Evolutionary conservation across 768 basidiomycete genomes (phyloP), one percentile per base, ranked within the genome.

Genomic region (Crassisporium funariophilum): DNA sequence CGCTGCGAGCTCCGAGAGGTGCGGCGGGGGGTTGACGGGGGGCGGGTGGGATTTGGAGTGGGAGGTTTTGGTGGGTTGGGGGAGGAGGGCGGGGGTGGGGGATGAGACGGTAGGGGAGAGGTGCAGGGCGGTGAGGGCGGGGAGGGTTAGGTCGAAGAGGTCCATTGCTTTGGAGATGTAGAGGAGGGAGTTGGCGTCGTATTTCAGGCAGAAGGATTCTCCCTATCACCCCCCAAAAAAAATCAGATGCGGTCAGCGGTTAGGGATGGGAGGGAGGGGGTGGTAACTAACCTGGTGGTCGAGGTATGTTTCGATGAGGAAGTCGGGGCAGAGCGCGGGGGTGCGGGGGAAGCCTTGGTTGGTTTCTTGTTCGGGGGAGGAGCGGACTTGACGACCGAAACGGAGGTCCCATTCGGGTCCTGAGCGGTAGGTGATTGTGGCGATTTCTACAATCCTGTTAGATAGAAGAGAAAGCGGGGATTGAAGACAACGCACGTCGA

Each of bases 131-230:
- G 78, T 65, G 13, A 99, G 78, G 12, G 92, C 79, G 12, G 89
- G 78, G 1, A 74, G 70, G 4, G 92, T 93, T 82, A 99, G 85
- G 70, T 98, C 95, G 68, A 99, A 99, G 0, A 98, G 77, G 66
- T 98, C 97, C 97, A 99, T 99, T 23, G 97, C 97, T 69, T 98
- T 99, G 4, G 92, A 95, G 50, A 99, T 83, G 74, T 98, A 99
- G 55, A 98, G 93, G 67, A 98, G 85, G 2, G 95, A 98, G 71
- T 98, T 99, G 48, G 97, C 95, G 64, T 99, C 97, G 66, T 98
- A 99, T 64, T 97, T 98, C 47, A 99, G 75, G 66, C 97, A 98
- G 70, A 98, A 99, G 58, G 92, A 83, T 68, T 97, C 94, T 41
- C 94, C 95, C 83, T 92, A 59, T 13, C 24, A 29, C 22, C 11